These are phyloP conservation scores for Tausonia pullulans DNA, from an alignment of 1,284 basidiomycete species.

Conservation along the genomic window DNA sequence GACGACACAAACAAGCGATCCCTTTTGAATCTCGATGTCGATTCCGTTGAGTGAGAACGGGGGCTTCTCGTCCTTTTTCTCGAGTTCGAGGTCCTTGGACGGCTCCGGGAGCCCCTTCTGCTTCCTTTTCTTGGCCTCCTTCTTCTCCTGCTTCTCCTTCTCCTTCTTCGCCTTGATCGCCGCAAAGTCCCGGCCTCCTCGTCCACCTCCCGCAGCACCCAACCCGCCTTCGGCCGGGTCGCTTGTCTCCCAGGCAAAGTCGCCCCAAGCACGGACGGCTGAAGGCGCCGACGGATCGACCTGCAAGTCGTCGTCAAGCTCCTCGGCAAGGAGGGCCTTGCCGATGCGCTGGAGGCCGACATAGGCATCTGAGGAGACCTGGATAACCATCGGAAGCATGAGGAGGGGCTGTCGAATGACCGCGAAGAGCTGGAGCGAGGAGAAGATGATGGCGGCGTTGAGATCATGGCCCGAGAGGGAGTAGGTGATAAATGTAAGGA, in stretches of 20 bases:
- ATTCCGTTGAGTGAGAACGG: conserved; percentile 50
- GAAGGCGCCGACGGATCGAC: conserved; percentile 1
- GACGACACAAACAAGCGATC: conserved; percentile 26
- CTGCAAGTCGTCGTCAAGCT: conserved; percentile 40
- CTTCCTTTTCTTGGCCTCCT: conserved; percentile 16
- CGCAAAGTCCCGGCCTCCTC: conserved; percentile 6
- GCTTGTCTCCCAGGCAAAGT: conserved; percentile 56
- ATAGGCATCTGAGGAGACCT: conserved; percentile 45
- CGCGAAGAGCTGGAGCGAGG: conserved; percentile 61
- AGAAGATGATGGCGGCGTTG: conserved; percentile 59
- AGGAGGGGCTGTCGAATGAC: conserved; percentile 38
- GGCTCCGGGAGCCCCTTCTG: conserved; percentile 7
- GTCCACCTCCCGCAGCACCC: conserved; percentile 18
- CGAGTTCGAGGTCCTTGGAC: conserved; percentile 10
- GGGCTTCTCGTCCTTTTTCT: conserved; percentile 17
- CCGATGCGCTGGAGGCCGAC: conserved; percentile 52
- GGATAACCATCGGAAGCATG: conserved; percentile 32
- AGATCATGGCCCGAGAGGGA: conserved; percentile 52
- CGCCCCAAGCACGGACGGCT: conserved; percentile 50
- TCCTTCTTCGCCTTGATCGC: conserved; percentile 16
- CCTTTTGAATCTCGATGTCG: conserved; percentile 45
- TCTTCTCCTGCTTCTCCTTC: conserved; percentile 17
- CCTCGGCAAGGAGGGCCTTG: conserved; percentile 53
- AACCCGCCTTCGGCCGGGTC: conserved; percentile 26
- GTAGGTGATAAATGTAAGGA: conserved; percentile 67